These are phyloP conservation scores for Mycena filopes DNA, from an alignment of 768 basidiomycete species.

Conservation along the genomic window DNA sequence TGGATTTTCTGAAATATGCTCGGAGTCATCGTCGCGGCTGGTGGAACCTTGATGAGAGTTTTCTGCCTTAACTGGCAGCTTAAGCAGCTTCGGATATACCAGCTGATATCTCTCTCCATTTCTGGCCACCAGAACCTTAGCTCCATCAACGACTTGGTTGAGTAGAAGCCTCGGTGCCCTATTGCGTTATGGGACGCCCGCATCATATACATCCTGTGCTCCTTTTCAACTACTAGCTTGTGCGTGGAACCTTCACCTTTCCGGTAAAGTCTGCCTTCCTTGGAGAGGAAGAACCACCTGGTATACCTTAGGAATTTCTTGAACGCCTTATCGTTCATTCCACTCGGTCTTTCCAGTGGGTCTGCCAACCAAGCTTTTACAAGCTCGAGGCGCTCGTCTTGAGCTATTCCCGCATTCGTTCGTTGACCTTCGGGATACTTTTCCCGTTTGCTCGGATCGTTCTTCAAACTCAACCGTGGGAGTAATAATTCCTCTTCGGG, in stretches of 20 bases:
- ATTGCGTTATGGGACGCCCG: neutral
- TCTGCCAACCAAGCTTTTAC: neutral
- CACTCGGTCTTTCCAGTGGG: neutral
- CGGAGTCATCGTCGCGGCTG: slow-evolving; percentile 37
- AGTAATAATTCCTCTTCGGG: neutral
- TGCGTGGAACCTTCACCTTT: too few species aligned
- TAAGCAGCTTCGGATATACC: slow-evolving; percentile 42
- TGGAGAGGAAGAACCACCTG: too few species aligned
- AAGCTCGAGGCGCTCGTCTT: neutral
- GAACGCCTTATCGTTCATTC: neutral
- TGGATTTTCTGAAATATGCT: slow-evolving; percentile 48
- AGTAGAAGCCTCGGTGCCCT: slow-evolving; percentile 25
- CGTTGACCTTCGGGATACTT: neutral
- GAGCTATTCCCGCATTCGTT: neutral
- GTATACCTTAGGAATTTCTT: too few species aligned
- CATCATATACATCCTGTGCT: neutral
- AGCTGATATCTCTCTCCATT: slow-evolving; percentile 36
- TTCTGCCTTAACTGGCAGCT: slow-evolving; percentile 40
- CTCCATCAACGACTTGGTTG: slow-evolving; percentile 26
- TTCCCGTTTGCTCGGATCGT: neutral
- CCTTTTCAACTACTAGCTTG: neutral
- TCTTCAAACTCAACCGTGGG: neutral
- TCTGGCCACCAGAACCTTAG: slow-evolving; percentile 46
- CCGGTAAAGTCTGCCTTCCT: too few species aligned
- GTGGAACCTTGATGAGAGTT: slow-evolving; percentile 32